Conservation (phyloP, 805 yeast genomes). For the Yueomyces sinensis region DNA sequence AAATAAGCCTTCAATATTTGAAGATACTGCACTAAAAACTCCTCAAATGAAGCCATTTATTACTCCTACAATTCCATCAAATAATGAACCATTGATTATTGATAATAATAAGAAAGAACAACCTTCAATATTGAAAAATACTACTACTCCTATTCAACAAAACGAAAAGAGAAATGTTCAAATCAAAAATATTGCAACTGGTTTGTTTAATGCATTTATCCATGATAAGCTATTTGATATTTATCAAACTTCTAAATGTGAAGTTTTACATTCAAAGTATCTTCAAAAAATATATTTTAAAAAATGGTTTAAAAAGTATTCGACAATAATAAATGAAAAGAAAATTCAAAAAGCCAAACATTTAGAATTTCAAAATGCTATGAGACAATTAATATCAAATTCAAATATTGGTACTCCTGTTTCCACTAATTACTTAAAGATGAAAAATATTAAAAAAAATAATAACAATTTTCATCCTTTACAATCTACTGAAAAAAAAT, state of each 20-base stretch:
- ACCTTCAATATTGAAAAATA: no score
- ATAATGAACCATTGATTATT: no score
- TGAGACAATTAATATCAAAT: conserved; percentile 23
- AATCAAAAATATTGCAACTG: conserved; percentile 32
- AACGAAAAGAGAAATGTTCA: conserved; percentile 6
- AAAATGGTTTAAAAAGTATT: conserved; percentile 23
- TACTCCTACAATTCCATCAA: no score
- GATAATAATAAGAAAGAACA: no score
- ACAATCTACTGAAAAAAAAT: conserved; percentile 10
- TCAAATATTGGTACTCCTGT: conserved; percentile 22
- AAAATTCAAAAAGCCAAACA: conserved; percentile 25
- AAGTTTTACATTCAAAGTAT: conserved; percentile 20
- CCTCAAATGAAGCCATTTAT: no score
- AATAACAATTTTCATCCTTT: conserved; percentile 7
- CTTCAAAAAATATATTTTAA: conserved; percentile 23
- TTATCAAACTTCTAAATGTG: conserved; percentile 34
- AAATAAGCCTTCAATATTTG: no score
- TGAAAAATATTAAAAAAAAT: conserved; percentile 6
- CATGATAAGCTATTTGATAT: conserved; percentile 39
- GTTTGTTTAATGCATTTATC: conserved; percentile 46
- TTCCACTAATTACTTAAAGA: conserved; percentile 10
- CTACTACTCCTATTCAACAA: conserved; percentile 3
- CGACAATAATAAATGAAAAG: conserved; percentile 9
- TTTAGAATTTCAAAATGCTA: conserved; percentile 28
- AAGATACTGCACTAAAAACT: no score